Conservation (phyloP, 129 eudicot species). For the Daucus carota region DNA sequence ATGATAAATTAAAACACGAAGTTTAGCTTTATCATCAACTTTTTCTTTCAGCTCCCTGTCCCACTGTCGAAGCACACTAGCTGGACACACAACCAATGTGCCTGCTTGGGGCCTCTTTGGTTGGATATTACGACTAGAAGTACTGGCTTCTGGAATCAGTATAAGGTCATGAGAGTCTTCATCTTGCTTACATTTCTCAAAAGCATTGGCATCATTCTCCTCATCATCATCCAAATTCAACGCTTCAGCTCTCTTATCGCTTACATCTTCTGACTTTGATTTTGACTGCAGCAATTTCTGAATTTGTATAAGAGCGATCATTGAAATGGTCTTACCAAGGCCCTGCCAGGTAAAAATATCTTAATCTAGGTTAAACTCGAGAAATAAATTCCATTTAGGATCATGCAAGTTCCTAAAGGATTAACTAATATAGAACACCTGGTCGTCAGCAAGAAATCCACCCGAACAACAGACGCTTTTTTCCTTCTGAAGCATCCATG, state of each 20-base stretch:
- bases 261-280: slow-evolving; percentile 35
- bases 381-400: background rate
- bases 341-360: slow-evolving; percentile 47
- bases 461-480: slow-evolving; percentile 58
- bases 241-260: slow-evolving; percentile 39
- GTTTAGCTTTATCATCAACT: slow-evolving; percentile 55
- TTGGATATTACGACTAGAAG: slow-evolving; percentile 28
- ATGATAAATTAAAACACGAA: slow-evolving; percentile 72
- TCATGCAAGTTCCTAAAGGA: background rate
- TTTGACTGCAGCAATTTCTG: slow-evolving; percentile 40
- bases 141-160: slow-evolving; percentile 40
- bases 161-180: slow-evolving; percentile 38
- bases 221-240: slow-evolving; percentile 82
- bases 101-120: slow-evolving; percentile 74
- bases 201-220: slow-evolving; percentile 24
- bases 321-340: slow-evolving; percentile 91
- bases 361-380: slow-evolving; percentile 7
- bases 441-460: slow-evolving; percentile 96
- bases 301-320: slow-evolving; percentile 71
- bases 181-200: slow-evolving; percentile 29
- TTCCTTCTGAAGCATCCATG: slow-evolving; percentile 90
- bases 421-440: slow-evolving; percentile 28
- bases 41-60: slow-evolving; percentile 84
- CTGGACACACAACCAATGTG: slow-evolving; percentile 94
- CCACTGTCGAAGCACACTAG: slow-evolving; percentile 94